Evolutionary conservation across 768 basidiomycete species (phyloP), one percentile per base, ranked within the genome.

Genomic region (Russula earlei): DNA sequence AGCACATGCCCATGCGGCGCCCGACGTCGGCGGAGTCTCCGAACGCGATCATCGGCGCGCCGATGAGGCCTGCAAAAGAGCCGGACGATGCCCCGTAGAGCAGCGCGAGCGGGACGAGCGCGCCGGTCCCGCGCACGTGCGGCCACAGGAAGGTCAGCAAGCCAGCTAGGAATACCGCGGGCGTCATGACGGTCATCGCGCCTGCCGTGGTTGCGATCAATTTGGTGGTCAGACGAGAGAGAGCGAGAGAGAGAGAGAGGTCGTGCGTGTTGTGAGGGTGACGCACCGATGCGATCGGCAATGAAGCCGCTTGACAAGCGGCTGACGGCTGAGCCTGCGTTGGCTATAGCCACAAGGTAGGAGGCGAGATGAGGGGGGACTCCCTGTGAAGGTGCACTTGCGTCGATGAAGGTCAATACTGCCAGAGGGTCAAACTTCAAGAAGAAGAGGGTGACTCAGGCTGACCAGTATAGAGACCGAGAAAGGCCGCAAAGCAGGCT

Each of bases 131-230:
- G 38, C 63, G 68, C 0, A 77, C 76, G 65, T 80, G 83, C 1
- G 88, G 89, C 90, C 89, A 91, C 4, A 72, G 71, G 61, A 81
- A 82, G 0, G 87, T 86, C 42, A 83, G 63, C 27, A 80, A 67
- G 0, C 77, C 84, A 0, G 82, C 79, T 1, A 77, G 38, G 17
- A 75, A 54, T 0, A 80, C 83, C 33, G 82, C 80, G 0, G 86
- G 83, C 11, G 76, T 77, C 75, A 89, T 83, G 29, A 85, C 71
- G 58, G 84, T 90, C 60, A 88, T 71, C 0, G 79, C 67, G 15
- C 88, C 88, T 83, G 49, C 2, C 8, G 17, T 5, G 7, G 31
- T 29, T 29, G 5, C 9, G 0, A 11, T 29, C 10, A 4, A 27
- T 31, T 31, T 31, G 34, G 34, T 36, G 4, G 34, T 36, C 10